Conservation (phyloP, 2,329 filamentous ascomycete species). For the Arachnopeziza araneosa region DNA sequence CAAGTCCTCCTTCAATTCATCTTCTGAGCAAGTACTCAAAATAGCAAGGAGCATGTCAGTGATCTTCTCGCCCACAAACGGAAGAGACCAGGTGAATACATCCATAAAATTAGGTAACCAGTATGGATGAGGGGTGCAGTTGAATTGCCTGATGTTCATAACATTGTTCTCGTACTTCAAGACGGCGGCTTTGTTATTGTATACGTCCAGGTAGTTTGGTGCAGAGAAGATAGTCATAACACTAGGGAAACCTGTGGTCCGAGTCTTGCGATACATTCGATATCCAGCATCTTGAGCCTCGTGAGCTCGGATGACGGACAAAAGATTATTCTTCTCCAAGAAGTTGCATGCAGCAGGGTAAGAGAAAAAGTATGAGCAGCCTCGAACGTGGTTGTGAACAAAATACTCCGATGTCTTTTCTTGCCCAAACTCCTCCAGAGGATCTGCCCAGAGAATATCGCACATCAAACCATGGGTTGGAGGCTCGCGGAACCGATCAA, state of each 20-base stretch:
- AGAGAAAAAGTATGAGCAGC: constrained; percentile 98
- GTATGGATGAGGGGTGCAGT: constrained; percentile 98
- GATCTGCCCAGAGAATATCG: constrained; percentile 98
- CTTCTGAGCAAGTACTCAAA: constrained; percentile 97
- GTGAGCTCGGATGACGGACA: constrained; percentile 95
- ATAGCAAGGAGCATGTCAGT: constrained; percentile 99
- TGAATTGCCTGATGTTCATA: constrained; percentile 99
- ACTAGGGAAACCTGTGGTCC: constrained; percentile 95
- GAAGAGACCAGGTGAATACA: constrained; percentile 99
- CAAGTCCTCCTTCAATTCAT: constrained; percentile 88
- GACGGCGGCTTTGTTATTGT: constrained; percentile 99
- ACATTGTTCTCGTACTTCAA: constrained; percentile 99
- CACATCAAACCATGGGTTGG: constrained; percentile 98
- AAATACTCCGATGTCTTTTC: constrained; percentile 98
- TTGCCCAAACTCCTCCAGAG: constrained; percentile 95
- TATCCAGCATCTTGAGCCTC: constrained; percentile 98
- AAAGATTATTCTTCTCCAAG: constrained; percentile 96
- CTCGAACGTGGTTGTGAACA: constrained; percentile 95
- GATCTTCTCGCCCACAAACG: constrained; percentile 98
- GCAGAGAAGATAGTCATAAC: constrained; percentile 99
- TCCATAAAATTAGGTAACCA: constrained; percentile 99
- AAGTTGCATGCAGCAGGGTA: constrained; percentile 96
- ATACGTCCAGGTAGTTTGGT: constrained; percentile 97
- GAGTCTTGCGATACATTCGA: constrained; percentile 97
- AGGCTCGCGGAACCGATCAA: constrained; percentile 95